Base-by-base conservation (phyloP, 257 asterid genomes). In the Nicotiana sylvestris region DNA sequence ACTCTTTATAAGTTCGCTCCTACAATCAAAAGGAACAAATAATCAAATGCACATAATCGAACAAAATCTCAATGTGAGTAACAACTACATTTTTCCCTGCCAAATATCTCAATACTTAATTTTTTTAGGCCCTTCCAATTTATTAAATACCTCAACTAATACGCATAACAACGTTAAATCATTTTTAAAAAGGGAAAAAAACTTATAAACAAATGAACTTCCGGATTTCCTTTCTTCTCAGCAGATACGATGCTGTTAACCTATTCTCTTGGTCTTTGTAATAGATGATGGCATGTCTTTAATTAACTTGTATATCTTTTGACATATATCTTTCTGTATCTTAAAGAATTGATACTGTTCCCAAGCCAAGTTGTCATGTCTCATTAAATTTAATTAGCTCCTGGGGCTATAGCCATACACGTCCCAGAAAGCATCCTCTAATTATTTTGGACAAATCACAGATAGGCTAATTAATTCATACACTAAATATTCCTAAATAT, bases 261-360 rank as follows among this genome's bases (percentile, higher is more conserved):
- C 58, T 43, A 43, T 69, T 21, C 29, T 4, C 25, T 61, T 39
- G 12, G 57, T 39, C 35, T 5, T n/a, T 29, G 57, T n/a, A n/a
- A 69, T 39, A 39, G 13, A 46, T 70, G 60, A 70, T 43, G 35
- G 18, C 60, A 43, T n/a, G 55, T 43, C 37, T 57, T 18, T 6
- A 70, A 12, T 18, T 12, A 70, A 12, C 78, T 70, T 70, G 12
- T 43, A 43, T 39, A 70, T 70, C 18, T 6, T 69, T 39, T 69
- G 6, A 32, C 1, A 39, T n/a, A 6, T 39, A 69, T 69, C 78
- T 39, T 39, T 39, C 35, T 69, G 78, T 69, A 39, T 69, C 57
- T 39, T 39, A 69, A 39, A 57, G 78, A 43, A 70, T 70, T 70
- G 78, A 43, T 70, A 70, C 58, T 70, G 78, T 43, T 70, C 78